phyloP scores from a whole-genome alignment of 2,329 filamentous ascomycete genomes.

The Blumeriella jaapii region DNA sequence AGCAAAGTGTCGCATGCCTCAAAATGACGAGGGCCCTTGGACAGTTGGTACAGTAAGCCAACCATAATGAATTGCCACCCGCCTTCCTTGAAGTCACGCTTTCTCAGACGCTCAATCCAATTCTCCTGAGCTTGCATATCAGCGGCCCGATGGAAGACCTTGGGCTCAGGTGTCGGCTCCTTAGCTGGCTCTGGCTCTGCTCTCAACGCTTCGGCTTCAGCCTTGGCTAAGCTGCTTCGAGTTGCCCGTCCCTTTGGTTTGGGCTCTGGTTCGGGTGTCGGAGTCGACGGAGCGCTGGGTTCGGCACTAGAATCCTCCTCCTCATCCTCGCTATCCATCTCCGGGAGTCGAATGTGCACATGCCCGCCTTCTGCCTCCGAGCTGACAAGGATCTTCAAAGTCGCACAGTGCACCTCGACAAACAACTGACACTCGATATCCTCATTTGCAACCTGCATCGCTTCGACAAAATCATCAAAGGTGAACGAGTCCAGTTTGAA shows the following conservation, averaged over 20 bases:
- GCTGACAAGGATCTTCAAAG: slow-evolving; percentile 77
- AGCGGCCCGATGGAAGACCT: slow-evolving; percentile 53
- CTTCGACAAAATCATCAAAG: slow-evolving; percentile 89
- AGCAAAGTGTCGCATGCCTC: slow-evolving; percentile 70
- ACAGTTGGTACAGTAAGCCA: slow-evolving; percentile 75
- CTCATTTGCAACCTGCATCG: slow-evolving; percentile 65
- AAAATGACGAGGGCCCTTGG: slow-evolving; percentile 59
- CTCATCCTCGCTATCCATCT: slow-evolving; percentile 60
- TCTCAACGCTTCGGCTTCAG: slow-evolving; percentile 59
- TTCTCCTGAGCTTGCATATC: slow-evolving; percentile 64
- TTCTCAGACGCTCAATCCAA: slow-evolving; percentile 77
- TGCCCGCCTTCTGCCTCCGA: slow-evolving; percentile 65
- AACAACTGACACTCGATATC: slow-evolving; percentile 73
- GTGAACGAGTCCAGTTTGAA: slow-evolving; percentile 94
- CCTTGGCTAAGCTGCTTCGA: slow-evolving; percentile 73
- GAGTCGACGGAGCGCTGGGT: slow-evolving; percentile 39
- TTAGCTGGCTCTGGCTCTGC: slow-evolving; percentile 35
- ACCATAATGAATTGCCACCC: slow-evolving; percentile 89
- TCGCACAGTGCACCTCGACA: slow-evolving; percentile 81
- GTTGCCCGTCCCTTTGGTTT: slow-evolving; percentile 62
- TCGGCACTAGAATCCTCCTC: slow-evolving; percentile 47
- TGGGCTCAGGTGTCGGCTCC: slow-evolving; percentile 31
- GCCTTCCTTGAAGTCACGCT: slow-evolving; percentile 75
- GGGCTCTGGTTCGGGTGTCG: slow-evolving; percentile 60
- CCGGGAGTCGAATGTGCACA: slow-evolving; percentile 66